Evolutionary conservation across 371 early-diverging fungal species (phyloP), one percentile per base, ranked within the genome.

Genomic region (Chytridiales sp.): DNA sequence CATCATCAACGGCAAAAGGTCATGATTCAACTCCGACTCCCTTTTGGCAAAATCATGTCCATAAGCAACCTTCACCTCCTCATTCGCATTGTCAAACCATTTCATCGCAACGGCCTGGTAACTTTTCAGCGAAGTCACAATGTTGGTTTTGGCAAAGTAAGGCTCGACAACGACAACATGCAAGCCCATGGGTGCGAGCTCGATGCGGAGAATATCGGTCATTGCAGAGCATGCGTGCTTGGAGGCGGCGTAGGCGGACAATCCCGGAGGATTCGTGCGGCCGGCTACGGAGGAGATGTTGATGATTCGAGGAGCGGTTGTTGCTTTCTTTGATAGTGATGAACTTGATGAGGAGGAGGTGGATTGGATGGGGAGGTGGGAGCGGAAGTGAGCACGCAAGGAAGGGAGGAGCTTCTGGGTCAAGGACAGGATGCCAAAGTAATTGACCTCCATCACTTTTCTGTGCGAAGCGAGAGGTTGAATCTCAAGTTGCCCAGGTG

Each of bases 381-480:
- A 22, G 59, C 38, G 55, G 21, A 56, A 2, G 40, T 24, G 21
- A n/a, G n/a, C n/a, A n/a, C 61, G 56, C 21, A 69, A 36, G 34
- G 47, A 52, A 24, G 61, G 62, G 15, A 56, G n/a, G 38, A 64
- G 46, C 4, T 61, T 62, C 38, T 59, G 61, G 56, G 63, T 52
- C 49, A 62, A 59, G n/a, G 62, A 31, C 22, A 69, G 46, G 35
- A 43, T 56, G 15, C 70, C 70, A 41, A 65, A 62, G 39, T 64
- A 62, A 56, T 69, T 69, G 54, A 69, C 70, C 31, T 69, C 70
- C 34, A 69, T 49, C 55, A 62, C 54, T 22, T 24, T 15, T 15
- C 40, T 22, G 56, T 62, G 61, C 36, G 15, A 26, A 27, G 13
- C 40, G 13, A 62, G 24, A 22, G 58, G 30, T 9, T 55, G 36